Percentiles rank a stretch among this genome's conserved stretches.
Conservation (phyloP, 2,329 filamentous ascomycete species). For the Ophiostoma quercus region DNA sequence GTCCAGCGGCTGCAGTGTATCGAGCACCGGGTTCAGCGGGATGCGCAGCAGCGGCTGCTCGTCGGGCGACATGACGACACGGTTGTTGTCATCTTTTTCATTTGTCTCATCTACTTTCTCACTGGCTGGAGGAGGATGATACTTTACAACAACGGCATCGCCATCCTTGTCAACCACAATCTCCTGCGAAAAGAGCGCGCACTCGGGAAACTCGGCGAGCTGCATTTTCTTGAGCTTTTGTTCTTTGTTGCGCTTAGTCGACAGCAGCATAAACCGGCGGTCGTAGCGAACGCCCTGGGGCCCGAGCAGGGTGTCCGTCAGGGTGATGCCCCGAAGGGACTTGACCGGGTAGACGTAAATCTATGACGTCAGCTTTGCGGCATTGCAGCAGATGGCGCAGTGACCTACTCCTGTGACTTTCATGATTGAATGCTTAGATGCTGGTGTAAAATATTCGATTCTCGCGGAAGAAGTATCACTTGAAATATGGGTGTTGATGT, state of each 20-base stretch:
- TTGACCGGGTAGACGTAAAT: slow-evolving; percentile 72
- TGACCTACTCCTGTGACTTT: slow-evolving; percentile 19
- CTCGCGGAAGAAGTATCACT: too few relatives aligned
- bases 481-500: background rate
- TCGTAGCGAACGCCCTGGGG: slow-evolving; percentile 61
- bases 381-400: background rate
- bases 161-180: slow-evolving; percentile 35
- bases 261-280: slow-evolving; percentile 65
- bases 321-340: slow-evolving; percentile 56
- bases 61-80: slow-evolving; percentile 19
- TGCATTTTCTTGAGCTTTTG: slow-evolving; percentile 53
- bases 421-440: slow-evolving; percentile 6
- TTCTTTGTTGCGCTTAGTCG: slow-evolving; percentile 38
- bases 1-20: slow-evolving; percentile 43
- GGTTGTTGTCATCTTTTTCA: background rate
- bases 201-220: slow-evolving; percentile 51
- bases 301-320: slow-evolving; percentile 50
- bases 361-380: slow-evolving; percentile 34
- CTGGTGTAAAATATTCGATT: background rate
- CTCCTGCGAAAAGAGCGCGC: slow-evolving; percentile 60
- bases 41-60: slow-evolving; percentile 34
- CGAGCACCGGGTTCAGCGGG: slow-evolving; percentile 50
- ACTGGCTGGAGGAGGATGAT: slow-evolving; percentile 30
- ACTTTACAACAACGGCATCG: slow-evolving; percentile 39
- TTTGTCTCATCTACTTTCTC: slow-evolving; percentile 18